Evolutionary conservation across 768 basidiomycete species (phyloP), one percentile per base, ranked within the genome.

Genomic region (Sarcodon aspratus): DNA sequence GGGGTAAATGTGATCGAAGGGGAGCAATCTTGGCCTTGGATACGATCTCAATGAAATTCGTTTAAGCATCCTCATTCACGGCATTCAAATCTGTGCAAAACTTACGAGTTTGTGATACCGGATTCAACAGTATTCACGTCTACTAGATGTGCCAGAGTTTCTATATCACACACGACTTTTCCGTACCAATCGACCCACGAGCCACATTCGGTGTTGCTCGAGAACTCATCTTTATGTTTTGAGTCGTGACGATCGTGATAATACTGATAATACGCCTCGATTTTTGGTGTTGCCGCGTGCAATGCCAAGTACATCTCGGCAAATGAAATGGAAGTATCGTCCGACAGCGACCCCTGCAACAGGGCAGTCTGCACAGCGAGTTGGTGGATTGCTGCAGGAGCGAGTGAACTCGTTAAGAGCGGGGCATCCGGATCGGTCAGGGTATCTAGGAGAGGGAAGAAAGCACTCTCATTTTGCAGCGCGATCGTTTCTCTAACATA

Each of bases 181-280:
- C 89, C 87, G 58, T 89, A 84, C 88, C 85, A 89, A 49, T 86
- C 86, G 9, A 87, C 82, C 88, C 83, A 92, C 10, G 82, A 82
- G 2, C 73, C 79, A 56, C 82, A 85, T 6, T 64, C 58, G 21
- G 21, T 27, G 21, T 27, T 27, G 21, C 21, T 27, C 21, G 21
- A 27, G 21, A 27, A 27, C 7, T 59, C 61, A 9, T 60, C 63
- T 34, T 57, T 51, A 64, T 58, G 36, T 31, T 34, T 36, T 3
- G 53, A 17, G 1, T 13, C 52, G 48, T 57, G 55, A 44, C 51
- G 45, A 54, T 66, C 59, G 47, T 65, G 61, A 57, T 91, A 94
- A 60, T 80, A 79, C 46, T 83, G 75, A 60, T 85, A 90, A 59
- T 83, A 86, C 0, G 93, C 92, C 50, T 90, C 81, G 27, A 97